A percentile compares a stretch with the other conserved stretches of the same genome.
phyloP scores from a whole-genome alignment of 2,329 filamentous ascomycete species.

The Blastomyces gilchristii region DNA sequence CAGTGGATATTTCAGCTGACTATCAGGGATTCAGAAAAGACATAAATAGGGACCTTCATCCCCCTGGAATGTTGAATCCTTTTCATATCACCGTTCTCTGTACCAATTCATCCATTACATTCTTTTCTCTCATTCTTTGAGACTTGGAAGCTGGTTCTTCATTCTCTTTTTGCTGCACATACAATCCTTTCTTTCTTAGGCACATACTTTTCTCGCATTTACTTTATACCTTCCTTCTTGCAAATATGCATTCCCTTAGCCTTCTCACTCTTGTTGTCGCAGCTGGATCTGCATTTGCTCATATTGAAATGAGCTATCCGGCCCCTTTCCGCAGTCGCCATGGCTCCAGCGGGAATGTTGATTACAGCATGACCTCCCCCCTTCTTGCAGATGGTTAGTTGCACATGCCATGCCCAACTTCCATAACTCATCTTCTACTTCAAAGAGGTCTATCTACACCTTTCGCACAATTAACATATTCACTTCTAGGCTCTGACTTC shows the following conservation, averaged over 20 bases:
- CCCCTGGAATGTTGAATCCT: not conserved
- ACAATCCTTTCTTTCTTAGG: not conserved
- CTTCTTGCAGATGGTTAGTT: slow-evolving; percentile 38
- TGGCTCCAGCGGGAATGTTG: slow-evolving; percentile 43
- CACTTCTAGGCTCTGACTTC: slow-evolving; percentile 49
- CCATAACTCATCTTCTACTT: not conserved
- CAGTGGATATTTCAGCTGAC: not conserved
- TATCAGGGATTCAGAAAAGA: not conserved
- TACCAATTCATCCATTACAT: not conserved
- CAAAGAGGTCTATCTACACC: not conserved
- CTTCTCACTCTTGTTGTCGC: slow-evolving; percentile 9
- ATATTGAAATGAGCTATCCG: slow-evolving; percentile 49
- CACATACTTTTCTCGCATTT: not conserved
- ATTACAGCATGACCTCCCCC: slow-evolving; percentile 64
- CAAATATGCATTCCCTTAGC: slow-evolving; percentile 11
- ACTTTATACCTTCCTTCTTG: not conserved
- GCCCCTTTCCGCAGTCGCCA: slow-evolving; percentile 45
- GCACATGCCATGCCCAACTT: not conserved
- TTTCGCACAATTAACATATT: not conserved
- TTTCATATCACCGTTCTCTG: not conserved
- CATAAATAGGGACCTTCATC: slow-evolving; percentile 1
- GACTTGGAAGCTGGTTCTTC: slow-evolving; percentile 3
- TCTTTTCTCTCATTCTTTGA: slow-evolving; percentile 3
- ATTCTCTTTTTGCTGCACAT: not conserved
- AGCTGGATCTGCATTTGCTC: slow-evolving; percentile 21